phyloP scores from a whole-genome alignment of 2,329 filamentous ascomycete species.

The Epicoccum nigrum region DNA sequence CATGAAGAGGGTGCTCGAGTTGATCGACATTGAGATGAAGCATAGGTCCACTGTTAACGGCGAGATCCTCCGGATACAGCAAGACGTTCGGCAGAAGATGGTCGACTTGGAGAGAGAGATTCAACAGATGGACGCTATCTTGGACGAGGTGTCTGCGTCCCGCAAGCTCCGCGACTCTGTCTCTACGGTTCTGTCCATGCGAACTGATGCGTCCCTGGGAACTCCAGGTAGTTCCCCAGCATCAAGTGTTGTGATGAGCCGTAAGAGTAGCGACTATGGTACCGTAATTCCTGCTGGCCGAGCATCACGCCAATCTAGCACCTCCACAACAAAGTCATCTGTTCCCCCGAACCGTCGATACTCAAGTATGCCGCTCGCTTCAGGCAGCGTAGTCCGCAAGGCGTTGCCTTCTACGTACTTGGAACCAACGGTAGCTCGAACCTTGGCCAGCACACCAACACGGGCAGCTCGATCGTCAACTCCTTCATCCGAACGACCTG shows the following conservation, averaged over 20 bases:
- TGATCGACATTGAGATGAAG: slow-evolving; percentile 94
- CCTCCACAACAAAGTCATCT: slow-evolving; percentile 50
- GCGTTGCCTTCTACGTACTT: slow-evolving; percentile 21
- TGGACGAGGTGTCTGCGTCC: slow-evolving; percentile 72
- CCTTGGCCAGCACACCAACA: slow-evolving; percentile 34
- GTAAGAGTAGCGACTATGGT: slow-evolving; percentile 56
- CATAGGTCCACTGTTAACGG: slow-evolving; percentile 96
- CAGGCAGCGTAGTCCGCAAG: slow-evolving; percentile 32
- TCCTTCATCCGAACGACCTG: slow-evolving; percentile 35
- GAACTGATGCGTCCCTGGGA: slow-evolving; percentile 73
- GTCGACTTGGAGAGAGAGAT: slow-evolving; percentile 77
- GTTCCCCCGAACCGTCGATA: slow-evolving; percentile 53
- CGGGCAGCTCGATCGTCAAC: slow-evolving; percentile 30
- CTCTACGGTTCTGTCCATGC: slow-evolving; percentile 79
- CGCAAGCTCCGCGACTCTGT: slow-evolving; percentile 90
- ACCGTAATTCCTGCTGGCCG: slow-evolving; percentile 53
- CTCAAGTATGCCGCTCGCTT: slow-evolving; percentile 54
- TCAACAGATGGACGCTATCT: slow-evolving; percentile 72
- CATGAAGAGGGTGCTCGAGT: slow-evolving; percentile 86
- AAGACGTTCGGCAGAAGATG: slow-evolving; percentile 85
- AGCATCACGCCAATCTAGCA: slow-evolving; percentile 56
- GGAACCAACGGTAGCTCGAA: slow-evolving; percentile 33
- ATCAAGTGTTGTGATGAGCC: slow-evolving; percentile 66
- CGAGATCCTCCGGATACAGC: slow-evolving; percentile 85
- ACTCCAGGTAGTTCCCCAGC: slow-evolving; percentile 68